These are phyloP conservation scores for Polytrichum formosum DNA, from an alignment of 225 moss, liverwort and hornwort species.

Conservation along the genomic window DNA sequence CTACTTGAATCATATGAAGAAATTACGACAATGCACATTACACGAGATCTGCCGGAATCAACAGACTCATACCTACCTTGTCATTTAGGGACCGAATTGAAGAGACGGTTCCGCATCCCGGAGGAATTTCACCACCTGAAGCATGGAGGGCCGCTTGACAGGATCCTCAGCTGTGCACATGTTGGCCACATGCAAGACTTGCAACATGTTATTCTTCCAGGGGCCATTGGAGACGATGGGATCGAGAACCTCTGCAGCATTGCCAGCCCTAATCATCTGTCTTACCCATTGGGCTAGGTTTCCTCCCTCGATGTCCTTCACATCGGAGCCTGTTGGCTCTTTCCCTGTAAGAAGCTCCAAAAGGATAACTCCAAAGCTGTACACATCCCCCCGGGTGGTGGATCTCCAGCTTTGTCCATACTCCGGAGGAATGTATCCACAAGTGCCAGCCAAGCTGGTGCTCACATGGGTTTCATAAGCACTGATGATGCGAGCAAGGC, in stretches of 20 bases:
- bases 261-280: slow-evolving; percentile 52
- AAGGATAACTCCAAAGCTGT: slow-evolving; percentile 63
- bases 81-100: slow-evolving; percentile 3
- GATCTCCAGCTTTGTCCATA: slow-evolving; percentile 61
- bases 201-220: slow-evolving; percentile 49
- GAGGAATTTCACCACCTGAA: slow-evolving; percentile 58
- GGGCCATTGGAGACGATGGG: slow-evolving; percentile 39
- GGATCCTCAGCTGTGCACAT: slow-evolving; percentile 58
- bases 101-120: slow-evolving; percentile 39
- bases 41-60: neutral
- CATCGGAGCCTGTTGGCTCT: slow-evolving; percentile 59
- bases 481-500: slow-evolving; percentile 59
- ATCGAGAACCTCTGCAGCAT: slow-evolving; percentile 37
- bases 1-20: neutral
- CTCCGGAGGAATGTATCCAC: slow-evolving; percentile 64
- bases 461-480: slow-evolving; percentile 65
- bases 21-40: no score
- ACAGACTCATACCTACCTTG: neutral
- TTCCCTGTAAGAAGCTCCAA: slow-evolving; percentile 57
- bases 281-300: slow-evolving; percentile 53
- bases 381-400: slow-evolving; percentile 69
- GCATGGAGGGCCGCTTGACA: slow-evolving; percentile 48
- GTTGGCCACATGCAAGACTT: slow-evolving; percentile 43
- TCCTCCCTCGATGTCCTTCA: slow-evolving; percentile 47
- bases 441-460: slow-evolving; percentile 55